Evolutionary conservation across 306 rosid species (phyloP).

Genomic region (Inga oerstediana): DNA sequence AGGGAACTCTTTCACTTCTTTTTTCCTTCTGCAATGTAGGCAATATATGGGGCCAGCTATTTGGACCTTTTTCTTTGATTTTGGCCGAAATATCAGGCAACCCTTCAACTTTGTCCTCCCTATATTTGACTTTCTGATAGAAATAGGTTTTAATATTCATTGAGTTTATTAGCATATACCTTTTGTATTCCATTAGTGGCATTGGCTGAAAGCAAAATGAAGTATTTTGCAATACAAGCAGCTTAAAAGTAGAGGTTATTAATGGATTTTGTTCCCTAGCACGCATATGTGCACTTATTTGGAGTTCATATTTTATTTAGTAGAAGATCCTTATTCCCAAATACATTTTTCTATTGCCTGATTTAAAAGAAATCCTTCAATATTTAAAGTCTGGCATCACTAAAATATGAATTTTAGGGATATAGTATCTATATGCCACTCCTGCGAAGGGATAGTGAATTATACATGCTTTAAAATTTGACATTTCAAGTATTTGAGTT

Average conservation of each 20-base stretch:
- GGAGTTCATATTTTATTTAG: neutral
- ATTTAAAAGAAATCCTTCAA: conserved; percentile 14
- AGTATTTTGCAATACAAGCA: neutral
- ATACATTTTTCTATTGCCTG: conserved; percentile 5
- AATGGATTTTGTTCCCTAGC: conserved; percentile 8
- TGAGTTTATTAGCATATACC: neutral
- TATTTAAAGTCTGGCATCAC: conserved; percentile 11
- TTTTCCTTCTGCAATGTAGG: no score
- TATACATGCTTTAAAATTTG: conserved; percentile 24
- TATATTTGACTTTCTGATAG: neutral
- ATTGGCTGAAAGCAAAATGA: conserved; percentile 2
- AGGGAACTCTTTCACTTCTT: no score
- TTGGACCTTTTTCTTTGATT: conserved; percentile 9
- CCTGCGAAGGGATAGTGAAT: neutral
- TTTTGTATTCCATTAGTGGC: neutral
- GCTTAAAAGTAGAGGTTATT: neutral
- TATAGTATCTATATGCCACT: neutral
- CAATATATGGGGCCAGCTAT: neutral
- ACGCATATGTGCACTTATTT: conserved; percentile 13
- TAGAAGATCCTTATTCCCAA: neutral
- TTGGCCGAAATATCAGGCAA: neutral
- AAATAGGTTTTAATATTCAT: neutral
- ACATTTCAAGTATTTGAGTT: conserved; percentile 32
- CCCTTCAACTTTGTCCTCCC: conserved; percentile 1
- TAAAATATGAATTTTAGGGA: neutral